Conservation (phyloP, 2,329 filamentous ascomycete genomes). For the Arachnomyces sp. region DNA sequence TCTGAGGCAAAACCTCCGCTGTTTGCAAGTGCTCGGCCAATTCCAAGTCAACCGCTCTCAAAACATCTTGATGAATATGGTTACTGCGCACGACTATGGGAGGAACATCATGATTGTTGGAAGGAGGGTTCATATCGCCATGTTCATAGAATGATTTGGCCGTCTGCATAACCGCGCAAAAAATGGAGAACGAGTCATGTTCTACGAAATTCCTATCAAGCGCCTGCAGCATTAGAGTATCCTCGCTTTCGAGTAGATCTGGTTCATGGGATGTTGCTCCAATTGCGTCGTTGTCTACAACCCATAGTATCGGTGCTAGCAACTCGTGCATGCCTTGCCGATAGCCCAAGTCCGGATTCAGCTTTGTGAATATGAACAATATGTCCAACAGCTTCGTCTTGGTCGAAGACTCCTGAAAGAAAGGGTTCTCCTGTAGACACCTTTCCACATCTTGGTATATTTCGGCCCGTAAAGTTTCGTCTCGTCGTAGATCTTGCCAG, state of each 20-base stretch:
- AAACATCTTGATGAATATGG: conserved; percentile 74
- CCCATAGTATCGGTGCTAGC: conserved; percentile 79
- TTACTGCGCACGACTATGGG: conserved; percentile 80
- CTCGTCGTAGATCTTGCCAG: conserved; percentile 78
- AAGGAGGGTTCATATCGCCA: conserved; percentile 37
- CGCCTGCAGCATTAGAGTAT: conserved; percentile 51
- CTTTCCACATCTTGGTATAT: conserved; percentile 92
- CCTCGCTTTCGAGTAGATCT: conserved; percentile 33
- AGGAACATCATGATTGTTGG: conserved; percentile 45
- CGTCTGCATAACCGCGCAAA: conserved; percentile 78
- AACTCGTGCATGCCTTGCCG: conserved; percentile 99
- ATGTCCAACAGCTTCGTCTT: conserved; percentile 81
- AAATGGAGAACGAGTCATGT: conserved; percentile 83
- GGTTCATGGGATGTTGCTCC: conserved; percentile 37
- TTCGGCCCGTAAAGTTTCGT: conserved; percentile 76
- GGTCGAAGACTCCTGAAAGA: conserved; percentile 72
- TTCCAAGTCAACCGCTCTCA: conserved; percentile 74
- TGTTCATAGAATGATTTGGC: conserved; percentile 84
- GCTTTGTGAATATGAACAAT: conserved; percentile 89
- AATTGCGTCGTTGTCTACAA: conserved; percentile 73
- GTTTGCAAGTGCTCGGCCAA: conserved; percentile 70
- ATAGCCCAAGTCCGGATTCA: conserved; percentile 80
- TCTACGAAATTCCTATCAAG: conserved; percentile 71
- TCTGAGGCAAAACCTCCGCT: conserved; percentile 88
- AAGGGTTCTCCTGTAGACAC: conserved; percentile 80